A percentile compares a stretch with the other conserved stretches of the same genome.
phyloP scores from a whole-genome alignment of 2,329 filamentous ascomycete species.

The Arthroderma uncinatum region DNA sequence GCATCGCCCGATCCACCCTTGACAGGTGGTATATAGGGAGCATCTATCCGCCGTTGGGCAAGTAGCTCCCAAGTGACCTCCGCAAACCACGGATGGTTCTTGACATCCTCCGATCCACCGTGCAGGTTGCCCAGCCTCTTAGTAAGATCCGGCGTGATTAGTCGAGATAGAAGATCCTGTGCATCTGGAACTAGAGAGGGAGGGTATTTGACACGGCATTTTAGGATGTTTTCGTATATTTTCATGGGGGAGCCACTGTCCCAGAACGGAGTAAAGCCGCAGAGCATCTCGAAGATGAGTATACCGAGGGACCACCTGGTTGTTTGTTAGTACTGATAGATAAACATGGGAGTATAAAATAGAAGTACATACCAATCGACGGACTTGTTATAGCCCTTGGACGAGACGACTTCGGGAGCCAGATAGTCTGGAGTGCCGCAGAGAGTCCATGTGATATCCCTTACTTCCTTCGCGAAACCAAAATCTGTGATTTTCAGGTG shows the following conservation, averaged over 20 bases:
- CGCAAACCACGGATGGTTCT: slow-evolving; percentile 89
- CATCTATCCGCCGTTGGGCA: slow-evolving; percentile 92
- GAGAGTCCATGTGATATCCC: slow-evolving; percentile 97
- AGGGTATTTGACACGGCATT: slow-evolving; percentile 91
- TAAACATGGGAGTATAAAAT: not conserved
- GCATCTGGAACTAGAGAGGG: slow-evolving; percentile 91
- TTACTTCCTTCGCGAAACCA: slow-evolving; percentile 94
- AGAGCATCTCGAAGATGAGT: slow-evolving; percentile 98
- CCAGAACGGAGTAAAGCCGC: slow-evolving; percentile 98
- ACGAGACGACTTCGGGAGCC: slow-evolving; percentile 94
- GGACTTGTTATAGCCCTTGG: slow-evolving; percentile 98
- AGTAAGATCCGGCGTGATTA: slow-evolving; percentile 90
- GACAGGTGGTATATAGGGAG: slow-evolving; percentile 92
- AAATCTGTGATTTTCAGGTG: slow-evolving; percentile 98
- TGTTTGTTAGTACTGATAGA: slow-evolving; percentile 4
- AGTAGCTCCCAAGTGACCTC: slow-evolving; percentile 97
- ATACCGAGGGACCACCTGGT: slow-evolving; percentile 94
- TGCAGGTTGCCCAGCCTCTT: slow-evolving; percentile 92
- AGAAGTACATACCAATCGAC: slow-evolving; percentile 72
- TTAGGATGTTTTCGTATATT: slow-evolving; percentile 98
- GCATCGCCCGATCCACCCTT: slow-evolving; percentile 88
- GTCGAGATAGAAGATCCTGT: slow-evolving; percentile 77
- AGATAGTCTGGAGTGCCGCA: slow-evolving; percentile 97
- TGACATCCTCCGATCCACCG: slow-evolving; percentile 81
- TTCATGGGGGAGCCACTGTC: slow-evolving; percentile 86